Evolutionary conservation across 495 filamentous ascomycete genomes (phyloP).

Genomic region (Penicillium maclennaniae): DNA sequence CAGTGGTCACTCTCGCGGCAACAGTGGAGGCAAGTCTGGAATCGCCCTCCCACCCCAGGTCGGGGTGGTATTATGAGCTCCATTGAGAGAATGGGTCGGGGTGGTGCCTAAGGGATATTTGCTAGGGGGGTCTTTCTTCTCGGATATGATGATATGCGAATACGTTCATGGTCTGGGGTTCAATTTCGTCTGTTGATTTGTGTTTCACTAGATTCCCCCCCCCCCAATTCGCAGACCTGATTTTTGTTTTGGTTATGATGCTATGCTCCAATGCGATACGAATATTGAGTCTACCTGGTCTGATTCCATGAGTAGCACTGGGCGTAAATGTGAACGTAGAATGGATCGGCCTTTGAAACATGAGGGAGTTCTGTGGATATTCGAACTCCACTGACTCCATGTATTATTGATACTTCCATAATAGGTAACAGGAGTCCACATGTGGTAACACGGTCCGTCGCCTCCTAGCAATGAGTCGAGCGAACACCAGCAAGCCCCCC

Average conservation of each 20-base stretch:
- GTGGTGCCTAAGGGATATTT: slow-evolving; percentile 19
- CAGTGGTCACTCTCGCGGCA: slow-evolving; percentile 33
- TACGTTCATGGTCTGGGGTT: slow-evolving; percentile 1
- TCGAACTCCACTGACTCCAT: too few relatives aligned
- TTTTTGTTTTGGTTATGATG: slow-evolving; percentile 8
- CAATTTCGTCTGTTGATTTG: neutral
- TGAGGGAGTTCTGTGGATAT: too few relatives aligned
- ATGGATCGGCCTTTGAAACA: too few relatives aligned
- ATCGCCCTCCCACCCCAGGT: slow-evolving; percentile 44
- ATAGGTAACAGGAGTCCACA: neutral
- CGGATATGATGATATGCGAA: neutral
- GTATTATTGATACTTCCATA: neutral
- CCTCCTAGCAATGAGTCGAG: too few relatives aligned
- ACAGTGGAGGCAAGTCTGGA: slow-evolving; percentile 39
- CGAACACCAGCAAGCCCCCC: too few relatives aligned
- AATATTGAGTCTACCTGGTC: neutral
- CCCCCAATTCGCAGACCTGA: slow-evolving; percentile 9
- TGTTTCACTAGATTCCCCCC: slow-evolving; percentile 21
- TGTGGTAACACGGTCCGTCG: neutral
- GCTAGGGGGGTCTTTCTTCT: neutral
- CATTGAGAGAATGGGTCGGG: slow-evolving; percentile 65
- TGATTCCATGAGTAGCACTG: too few relatives aligned
- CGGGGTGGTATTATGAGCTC: slow-evolving; percentile 65
- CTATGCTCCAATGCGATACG: slow-evolving; percentile 10
- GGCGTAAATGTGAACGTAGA: too few relatives aligned